phyloP scores from a whole-genome alignment of 2,329 filamentous ascomycete genomes.

The Pyrenophora teres region DNA sequence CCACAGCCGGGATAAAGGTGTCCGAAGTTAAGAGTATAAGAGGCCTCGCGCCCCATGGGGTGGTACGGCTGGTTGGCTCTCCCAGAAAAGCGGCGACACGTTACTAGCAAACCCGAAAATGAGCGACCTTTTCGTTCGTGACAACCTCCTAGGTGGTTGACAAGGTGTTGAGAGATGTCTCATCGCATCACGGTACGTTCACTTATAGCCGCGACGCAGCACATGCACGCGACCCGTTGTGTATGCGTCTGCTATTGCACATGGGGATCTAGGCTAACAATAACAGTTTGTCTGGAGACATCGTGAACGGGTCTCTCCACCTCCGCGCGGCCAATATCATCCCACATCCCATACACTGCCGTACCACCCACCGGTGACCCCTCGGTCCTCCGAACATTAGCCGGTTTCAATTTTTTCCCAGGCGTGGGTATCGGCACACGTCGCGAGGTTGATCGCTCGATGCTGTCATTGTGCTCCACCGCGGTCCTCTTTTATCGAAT shows the following conservation, averaged over 20 bases:
- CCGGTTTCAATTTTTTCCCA: slow-evolving; percentile 17
- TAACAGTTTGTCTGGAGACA: slow-evolving; percentile 7
- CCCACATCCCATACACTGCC: slow-evolving; percentile 10
- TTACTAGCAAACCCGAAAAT: neutral
- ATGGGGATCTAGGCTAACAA: slow-evolving; percentile 9
- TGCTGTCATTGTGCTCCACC: slow-evolving; percentile 20
- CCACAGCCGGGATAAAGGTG: slow-evolving; percentile 18
- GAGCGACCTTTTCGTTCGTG: neutral
- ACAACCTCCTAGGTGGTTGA: neutral
- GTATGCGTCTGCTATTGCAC: slow-evolving; percentile 2
- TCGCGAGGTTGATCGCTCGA: slow-evolving; percentile 9
- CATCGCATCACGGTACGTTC: slow-evolving; percentile 1
- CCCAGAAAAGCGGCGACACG: neutral
- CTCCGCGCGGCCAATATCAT: slow-evolving; percentile 4
- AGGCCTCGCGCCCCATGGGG: slow-evolving; percentile 15
- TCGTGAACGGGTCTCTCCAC: slow-evolving; percentile 3
- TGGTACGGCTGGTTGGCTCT: slow-evolving; percentile 7
- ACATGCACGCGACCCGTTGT: neutral
- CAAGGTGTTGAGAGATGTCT: neutral
- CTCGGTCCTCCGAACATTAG: slow-evolving; percentile 17
- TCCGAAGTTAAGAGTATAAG: slow-evolving; percentile 18
- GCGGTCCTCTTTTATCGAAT: slow-evolving; percentile 28
- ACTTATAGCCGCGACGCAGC: neutral
- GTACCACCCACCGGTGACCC: slow-evolving; percentile 2
- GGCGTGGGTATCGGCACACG: slow-evolving; percentile 7